Conservation (phyloP, 768 basidiomycete species). For the Glaciozyma martinii region DNA sequence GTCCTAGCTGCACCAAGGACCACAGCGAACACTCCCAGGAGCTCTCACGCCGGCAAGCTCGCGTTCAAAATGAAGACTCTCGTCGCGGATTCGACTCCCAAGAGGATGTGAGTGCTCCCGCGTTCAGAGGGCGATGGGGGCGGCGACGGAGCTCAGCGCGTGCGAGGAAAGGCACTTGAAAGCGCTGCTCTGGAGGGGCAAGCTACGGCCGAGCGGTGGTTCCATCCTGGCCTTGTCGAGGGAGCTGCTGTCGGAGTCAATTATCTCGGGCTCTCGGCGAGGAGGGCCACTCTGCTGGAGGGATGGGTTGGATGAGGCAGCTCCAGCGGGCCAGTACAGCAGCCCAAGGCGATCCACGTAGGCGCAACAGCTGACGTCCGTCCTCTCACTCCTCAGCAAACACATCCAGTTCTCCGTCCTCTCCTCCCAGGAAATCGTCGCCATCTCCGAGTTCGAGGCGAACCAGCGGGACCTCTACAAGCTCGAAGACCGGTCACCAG, state of each 20-base stretch:
- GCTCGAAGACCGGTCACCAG: constrained; percentile 66
- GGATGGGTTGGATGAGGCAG: too few species aligned
- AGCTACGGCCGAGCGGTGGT: too few species aligned
- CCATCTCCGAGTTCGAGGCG: constrained; percentile 91
- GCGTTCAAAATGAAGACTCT: not conserved
- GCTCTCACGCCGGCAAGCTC: not conserved
- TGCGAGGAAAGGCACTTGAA: not conserved
- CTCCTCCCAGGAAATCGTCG: constrained; percentile 89
- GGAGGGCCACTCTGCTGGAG: too few species aligned
- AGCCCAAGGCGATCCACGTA: too few species aligned
- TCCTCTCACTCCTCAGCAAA: constrained; percentile 53
- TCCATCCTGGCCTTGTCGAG: too few species aligned
- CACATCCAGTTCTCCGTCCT: constrained; percentile 91
- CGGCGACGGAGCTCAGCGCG: not conserved
- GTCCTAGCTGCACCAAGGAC: too few species aligned
- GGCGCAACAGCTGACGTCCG: not conserved
- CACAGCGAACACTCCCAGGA: too few species aligned
- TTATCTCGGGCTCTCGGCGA: too few species aligned
- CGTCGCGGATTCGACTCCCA: not conserved
- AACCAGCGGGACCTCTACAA: constrained; percentile 88
- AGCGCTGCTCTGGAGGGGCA: not conserved
- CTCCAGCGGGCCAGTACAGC: too few species aligned
- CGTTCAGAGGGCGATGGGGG: not conserved
- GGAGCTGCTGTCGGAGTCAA: too few species aligned
- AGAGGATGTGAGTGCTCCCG: not conserved